Evolutionary conservation across 805 yeast species (phyloP), one percentile per base, ranked within the genome.

Genomic region (Cyberlindnera veronae): DNA sequence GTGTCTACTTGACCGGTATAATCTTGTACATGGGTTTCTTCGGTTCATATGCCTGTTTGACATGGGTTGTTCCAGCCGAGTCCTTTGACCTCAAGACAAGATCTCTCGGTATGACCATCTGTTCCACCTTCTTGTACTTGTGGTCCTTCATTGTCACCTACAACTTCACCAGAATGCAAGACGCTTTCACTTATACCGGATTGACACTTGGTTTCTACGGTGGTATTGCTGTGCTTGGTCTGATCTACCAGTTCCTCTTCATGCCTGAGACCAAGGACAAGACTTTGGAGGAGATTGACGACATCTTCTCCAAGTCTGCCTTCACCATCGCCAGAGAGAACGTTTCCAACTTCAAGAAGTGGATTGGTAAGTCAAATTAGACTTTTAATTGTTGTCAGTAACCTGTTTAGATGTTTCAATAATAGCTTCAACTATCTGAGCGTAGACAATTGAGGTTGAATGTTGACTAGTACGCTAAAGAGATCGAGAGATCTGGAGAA

Each of bases 181-280:
- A 55, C 1, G 76, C 78, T 4, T 67, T 80, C 69, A 76, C 84
- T 4, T 67, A 72, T 53, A 76, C 82, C 11, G 85, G 87, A 21
- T 66, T 80, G 48, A 70, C 79, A 6, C 60, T 79, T 34, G 85
- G 85, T 0, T 80, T 80, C 69, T 80, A 76, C 52, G 85, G 84
- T 36, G 84, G 84, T 33, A 70, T 80, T 52, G 82, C 83, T 1
- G 71, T 75, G 41, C 41, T 79, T 21, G 84, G 82, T 39, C 62
- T 72, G 50, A 51, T 74, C 38, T 75, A 75, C 58, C 80, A 75
- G 58, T 46, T 67, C 44, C 55, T 78, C 46, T 75, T 77, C 62
- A 77, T 79, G 74, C 85, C 83, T 28, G 88, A 82, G 63, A 81
- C 88, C 26, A 81, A 80, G 63, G 81, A 75, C 51, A 77, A 74